phyloP scores from a whole-genome alignment of 306 rosid genomes.

The Pyrus communis region DNA sequence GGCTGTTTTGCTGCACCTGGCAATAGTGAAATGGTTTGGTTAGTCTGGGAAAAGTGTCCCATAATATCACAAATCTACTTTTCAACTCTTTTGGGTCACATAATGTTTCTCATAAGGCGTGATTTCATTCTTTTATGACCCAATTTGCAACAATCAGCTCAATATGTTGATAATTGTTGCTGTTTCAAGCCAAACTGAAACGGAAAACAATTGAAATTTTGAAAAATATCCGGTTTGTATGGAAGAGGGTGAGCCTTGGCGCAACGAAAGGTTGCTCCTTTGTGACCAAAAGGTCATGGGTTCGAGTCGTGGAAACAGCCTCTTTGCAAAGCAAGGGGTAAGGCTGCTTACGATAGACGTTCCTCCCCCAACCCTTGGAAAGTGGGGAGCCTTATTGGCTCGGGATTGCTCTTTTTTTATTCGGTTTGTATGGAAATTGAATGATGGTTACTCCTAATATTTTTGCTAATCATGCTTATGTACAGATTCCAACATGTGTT shows the following conservation, averaged over 20 bases:
- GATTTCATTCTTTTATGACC: not conserved
- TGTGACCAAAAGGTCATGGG: too few species aligned
- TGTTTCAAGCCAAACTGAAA: not conserved
- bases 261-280: too few species aligned
- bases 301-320: too few species aligned
- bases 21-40: not conserved
- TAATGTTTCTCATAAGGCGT: not conserved
- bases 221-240: not conserved
- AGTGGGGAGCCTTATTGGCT: too few species aligned
- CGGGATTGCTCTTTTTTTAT: not conserved
- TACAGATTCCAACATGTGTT: conserved; percentile 25
- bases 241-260: not conserved
- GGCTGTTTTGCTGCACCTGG: not conserved
- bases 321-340: too few species aligned
- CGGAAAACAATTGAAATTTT: not conserved
- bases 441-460: not conserved
- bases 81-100: not conserved
- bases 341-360: too few species aligned
- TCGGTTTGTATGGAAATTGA: not conserved
- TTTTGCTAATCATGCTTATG: not conserved
- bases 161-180: not conserved
- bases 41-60: not conserved
- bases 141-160: not conserved
- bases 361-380: too few species aligned
- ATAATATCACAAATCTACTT: not conserved